These are phyloP conservation scores for Claviceps monticola DNA, from an alignment of 2,329 filamentous ascomycete species.

Conservation along the genomic window DNA sequence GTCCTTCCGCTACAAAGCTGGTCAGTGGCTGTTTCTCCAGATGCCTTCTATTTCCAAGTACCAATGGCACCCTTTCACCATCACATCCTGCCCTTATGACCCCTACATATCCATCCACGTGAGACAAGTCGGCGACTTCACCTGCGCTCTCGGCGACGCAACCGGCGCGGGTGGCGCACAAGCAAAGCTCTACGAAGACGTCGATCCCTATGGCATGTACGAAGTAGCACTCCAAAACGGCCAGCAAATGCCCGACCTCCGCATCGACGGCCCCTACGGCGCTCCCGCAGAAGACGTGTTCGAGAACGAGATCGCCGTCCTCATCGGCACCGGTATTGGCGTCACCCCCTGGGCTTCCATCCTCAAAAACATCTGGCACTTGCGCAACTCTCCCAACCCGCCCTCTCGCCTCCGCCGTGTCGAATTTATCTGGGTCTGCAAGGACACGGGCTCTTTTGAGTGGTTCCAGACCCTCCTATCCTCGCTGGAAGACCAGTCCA, in stretches of 20 bases:
- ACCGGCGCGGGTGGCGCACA: slow-evolving; percentile 85
- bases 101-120: slow-evolving; percentile 91
- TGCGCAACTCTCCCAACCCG: slow-evolving; percentile 79
- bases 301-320: slow-evolving; percentile 75
- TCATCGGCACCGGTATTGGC: slow-evolving; percentile 77
- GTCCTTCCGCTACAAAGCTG: slow-evolving; percentile 94
- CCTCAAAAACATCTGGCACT: slow-evolving; percentile 96
- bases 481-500: slow-evolving; percentile 77
- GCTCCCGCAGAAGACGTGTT: slow-evolving; percentile 97
- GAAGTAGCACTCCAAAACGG: slow-evolving; percentile 91
- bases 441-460: slow-evolving; percentile 88
- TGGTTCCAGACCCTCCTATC: slow-evolving; percentile 96
- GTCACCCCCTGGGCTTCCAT: slow-evolving; percentile 80
- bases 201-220: slow-evolving; percentile 94
- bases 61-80: slow-evolving; percentile 98
- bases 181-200: slow-evolving; percentile 74
- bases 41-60: slow-evolving; percentile 75
- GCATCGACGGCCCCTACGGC: slow-evolving; percentile 91
- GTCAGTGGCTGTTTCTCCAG: slow-evolving; percentile 96
- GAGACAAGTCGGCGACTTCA: slow-evolving; percentile 94
- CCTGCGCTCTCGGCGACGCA: slow-evolving; percentile 80
- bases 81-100: slow-evolving; percentile 94
- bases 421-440: slow-evolving; percentile 98
- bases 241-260: slow-evolving; percentile 77
- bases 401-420: slow-evolving; percentile 81